phyloP scores from a whole-genome alignment of 2,329 filamentous ascomycete species.

The Fonsecaea multimorphosa region DNA sequence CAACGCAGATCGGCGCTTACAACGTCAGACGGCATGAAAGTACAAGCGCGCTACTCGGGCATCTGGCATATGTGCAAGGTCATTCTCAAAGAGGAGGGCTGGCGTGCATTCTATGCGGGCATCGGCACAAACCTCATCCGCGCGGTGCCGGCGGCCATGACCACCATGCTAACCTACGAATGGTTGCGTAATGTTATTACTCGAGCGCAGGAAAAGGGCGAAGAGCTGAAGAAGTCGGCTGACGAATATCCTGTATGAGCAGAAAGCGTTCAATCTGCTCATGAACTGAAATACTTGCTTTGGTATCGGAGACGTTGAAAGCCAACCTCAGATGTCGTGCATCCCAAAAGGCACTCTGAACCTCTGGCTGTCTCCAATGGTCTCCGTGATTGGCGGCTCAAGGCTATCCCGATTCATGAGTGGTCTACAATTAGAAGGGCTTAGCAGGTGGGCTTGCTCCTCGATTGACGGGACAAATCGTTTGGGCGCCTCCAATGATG shows the following conservation, averaged over 20 bases:
- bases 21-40: conserved; percentile 64
- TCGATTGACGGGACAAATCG: background rate
- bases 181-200: conserved; percentile 66
- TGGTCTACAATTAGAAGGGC: background rate
- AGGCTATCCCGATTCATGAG: background rate
- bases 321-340: background rate
- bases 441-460: background rate
- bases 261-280: background rate
- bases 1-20: conserved; percentile 65
- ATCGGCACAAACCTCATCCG: conserved; percentile 98
- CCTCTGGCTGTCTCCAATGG: background rate
- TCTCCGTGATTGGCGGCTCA: background rate
- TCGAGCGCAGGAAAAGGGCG: conserved; percentile 58
- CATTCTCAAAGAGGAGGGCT: conserved; percentile 89
- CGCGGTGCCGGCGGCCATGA: conserved; percentile 91
- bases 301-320: conserved; percentile 12
- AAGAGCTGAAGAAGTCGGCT: conserved; percentile 28
- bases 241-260: conserved; percentile 19
- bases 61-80: conserved; percentile 80
- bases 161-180: conserved; percentile 97
- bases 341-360: background rate
- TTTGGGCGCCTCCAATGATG: background rate
- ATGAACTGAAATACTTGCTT: conserved; percentile 7
- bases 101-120: conserved; percentile 94
- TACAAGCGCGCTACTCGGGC: conserved; percentile 70